A percentile compares a stretch with the other conserved stretches of the same genome.
Conservation (phyloP, 129 eudicot genomes). For the Artemisia annua region DNA sequence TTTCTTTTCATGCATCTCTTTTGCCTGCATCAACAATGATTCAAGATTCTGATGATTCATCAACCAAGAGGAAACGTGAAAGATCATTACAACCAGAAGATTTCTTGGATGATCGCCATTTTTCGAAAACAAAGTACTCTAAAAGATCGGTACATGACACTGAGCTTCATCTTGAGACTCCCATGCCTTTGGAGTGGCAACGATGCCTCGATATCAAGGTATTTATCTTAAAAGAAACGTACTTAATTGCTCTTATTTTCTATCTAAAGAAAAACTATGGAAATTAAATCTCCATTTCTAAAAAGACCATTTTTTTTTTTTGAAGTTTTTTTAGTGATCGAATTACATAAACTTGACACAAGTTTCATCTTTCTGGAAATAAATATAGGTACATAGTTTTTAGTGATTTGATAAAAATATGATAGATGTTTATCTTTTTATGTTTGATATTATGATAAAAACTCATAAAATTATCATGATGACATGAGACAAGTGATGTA, state of each 20-base stretch:
- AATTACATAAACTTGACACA: background rate
- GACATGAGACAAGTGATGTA: background rate
- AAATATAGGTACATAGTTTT: background rate
- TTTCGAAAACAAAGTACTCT: conserved; percentile 16
- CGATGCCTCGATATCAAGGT: conserved; percentile 89
- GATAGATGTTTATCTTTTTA: background rate
- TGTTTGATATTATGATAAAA: background rate
- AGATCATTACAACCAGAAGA: conserved; percentile 20
- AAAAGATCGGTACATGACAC: conserved; percentile 35
- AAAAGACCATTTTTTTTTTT: background rate
- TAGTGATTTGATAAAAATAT: background rate
- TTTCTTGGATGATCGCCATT: conserved; percentile 21
- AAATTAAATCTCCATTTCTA: too few species aligned
- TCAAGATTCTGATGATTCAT: conserved; percentile 40
- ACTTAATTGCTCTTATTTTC: background rate
- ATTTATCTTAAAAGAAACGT: background rate
- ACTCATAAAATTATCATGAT: background rate
- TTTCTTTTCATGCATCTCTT: conserved; percentile 55
- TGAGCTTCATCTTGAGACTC: conserved; percentile 56
- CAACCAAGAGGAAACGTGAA: conserved; percentile 64
- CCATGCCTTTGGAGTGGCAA: conserved; percentile 84
- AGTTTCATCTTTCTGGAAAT: background rate
- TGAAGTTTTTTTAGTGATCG: background rate
- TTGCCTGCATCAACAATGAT: conserved; percentile 39
- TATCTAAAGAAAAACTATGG: too few species aligned